phyloP scores from a whole-genome alignment of 2,329 filamentous ascomycete genomes.

The Teratosphaeria pseudoeucalypti region DNA sequence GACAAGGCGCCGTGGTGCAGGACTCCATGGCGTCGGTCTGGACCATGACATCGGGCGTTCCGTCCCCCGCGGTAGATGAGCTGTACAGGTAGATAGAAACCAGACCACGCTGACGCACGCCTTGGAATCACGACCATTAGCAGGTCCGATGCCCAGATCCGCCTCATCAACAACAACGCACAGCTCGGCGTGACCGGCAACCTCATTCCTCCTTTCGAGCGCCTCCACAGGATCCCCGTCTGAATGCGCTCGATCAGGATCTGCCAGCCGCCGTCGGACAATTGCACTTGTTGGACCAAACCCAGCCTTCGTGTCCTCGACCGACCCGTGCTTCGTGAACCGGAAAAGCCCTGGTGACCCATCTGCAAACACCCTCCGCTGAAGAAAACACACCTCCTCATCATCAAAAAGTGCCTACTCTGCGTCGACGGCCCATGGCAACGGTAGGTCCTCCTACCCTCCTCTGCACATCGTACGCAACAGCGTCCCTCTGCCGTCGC shows the following conservation, averaged over 20 bases:
- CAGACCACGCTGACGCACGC: neutral
- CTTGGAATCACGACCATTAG: no score
- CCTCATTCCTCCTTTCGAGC: conserved; percentile 9
- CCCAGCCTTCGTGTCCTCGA: conserved; percentile 27
- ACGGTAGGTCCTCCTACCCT: conserved; percentile 33
- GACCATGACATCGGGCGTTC: neutral
- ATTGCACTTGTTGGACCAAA: conserved; percentile 32
- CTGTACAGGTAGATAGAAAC: neutral
- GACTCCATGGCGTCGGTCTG: neutral
- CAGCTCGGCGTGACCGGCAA: conserved; percentile 4
- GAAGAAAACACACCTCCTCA: conserved; percentile 30
- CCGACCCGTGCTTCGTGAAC: conserved; percentile 14
- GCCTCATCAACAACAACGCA: conserved; percentile 5
- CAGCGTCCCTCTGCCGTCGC: conserved; percentile 28
- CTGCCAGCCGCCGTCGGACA: conserved; percentile 36
- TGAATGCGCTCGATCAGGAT: conserved; percentile 32
- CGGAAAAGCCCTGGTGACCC: conserved; percentile 9
- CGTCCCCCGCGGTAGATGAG: neutral
- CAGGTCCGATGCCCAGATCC: neutral
- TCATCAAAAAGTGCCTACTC: conserved; percentile 23
- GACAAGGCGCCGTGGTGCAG: neutral
- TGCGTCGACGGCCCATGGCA: conserved; percentile 42
- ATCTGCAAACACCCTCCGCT: conserved; percentile 30
- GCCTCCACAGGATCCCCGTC: conserved; percentile 29
- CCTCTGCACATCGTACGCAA: conserved; percentile 6